phyloP scores from a whole-genome alignment of 2,329 filamentous ascomycete species.

The Tolypocladium endophyticum region DNA sequence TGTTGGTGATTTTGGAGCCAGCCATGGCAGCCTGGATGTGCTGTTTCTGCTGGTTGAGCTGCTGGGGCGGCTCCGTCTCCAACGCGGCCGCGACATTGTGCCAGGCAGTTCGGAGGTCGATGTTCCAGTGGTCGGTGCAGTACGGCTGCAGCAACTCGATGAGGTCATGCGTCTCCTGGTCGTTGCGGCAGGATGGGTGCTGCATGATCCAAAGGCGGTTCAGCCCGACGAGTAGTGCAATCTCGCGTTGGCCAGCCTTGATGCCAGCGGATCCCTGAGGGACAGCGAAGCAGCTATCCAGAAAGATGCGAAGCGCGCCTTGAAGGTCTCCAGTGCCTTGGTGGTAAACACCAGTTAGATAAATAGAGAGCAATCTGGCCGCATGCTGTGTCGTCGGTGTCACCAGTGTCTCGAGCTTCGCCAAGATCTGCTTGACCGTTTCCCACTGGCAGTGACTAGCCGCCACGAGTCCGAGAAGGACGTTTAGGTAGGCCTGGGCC shows the following conservation, averaged over 20 bases:
- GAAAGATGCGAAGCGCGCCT: conserved; percentile 58
- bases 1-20: conserved; percentile 57
- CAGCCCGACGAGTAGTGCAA: conserved; percentile 54
- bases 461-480: conserved; percentile 60
- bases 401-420: conserved; percentile 37
- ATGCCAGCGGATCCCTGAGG: conserved; percentile 26
- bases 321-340: conserved; percentile 68
- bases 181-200: conserved; percentile 44
- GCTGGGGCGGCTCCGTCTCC: conserved; percentile 47
- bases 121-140: conserved; percentile 59
- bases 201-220: conserved; percentile 67
- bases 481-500: conserved; percentile 57
- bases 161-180: conserved; percentile 47
- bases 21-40: conserved; percentile 64
- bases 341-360: conserved; percentile 64
- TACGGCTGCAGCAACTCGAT: conserved; percentile 57
- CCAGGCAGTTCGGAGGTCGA: conserved; percentile 68
- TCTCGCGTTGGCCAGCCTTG: conserved; percentile 47
- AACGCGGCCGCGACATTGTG: conserved; percentile 64
- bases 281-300: conserved; percentile 43
- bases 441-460: conserved; percentile 63
- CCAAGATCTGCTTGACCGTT: conserved; percentile 47
- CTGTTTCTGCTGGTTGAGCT: conserved; percentile 68
- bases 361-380: conserved; percentile 44
- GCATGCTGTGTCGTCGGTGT: conserved; percentile 29